Base-by-base conservation (phyloP, 768 basidiomycete genomes). In the Lentinula raphanica region DNA sequence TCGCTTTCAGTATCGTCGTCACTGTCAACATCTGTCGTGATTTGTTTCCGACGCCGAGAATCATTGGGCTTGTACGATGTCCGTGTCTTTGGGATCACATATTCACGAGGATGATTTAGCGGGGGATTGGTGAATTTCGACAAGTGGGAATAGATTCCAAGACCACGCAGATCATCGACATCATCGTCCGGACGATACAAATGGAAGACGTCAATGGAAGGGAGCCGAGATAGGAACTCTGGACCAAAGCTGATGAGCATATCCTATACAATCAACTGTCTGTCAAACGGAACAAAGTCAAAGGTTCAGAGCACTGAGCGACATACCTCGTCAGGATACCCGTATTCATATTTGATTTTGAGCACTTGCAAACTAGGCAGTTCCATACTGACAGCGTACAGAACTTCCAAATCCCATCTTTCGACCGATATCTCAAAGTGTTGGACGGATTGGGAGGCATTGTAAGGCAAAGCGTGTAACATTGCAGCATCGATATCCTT, bases 401-500 rank as follows among this genome's bases (percentile, higher is more conserved):
- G 62, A 7, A 80, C 70, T 60, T 80, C 79, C 40, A 75, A 69
- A 58, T 80, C 78, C 79, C 79, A 81, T 54, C 66, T 66, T 36
- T 72, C 67, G n/a, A 74, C 53, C 38, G 72, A 59, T 44, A 76
- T 72, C 9, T 74, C 63, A 28, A 75, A 65, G 13, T 72, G 62
- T 0, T 60, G 59, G n/a, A 72, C 71, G 15, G 76, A 64, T 2
- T 58, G 55, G 1, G 58, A 35, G n/a, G 70, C 62, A 23, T 59
- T 53, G 23, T 28, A 31, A 17, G 64, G 58, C 19, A 66, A 56
- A 21, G 67, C 63, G 6, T 57, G 15, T 17, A 48, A 27, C 48
- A 64, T 64, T 29, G 61, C 64, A 44, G 65, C 65, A 2, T 58
- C 59, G 19, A 53, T 35, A 19, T 53, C 51, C 51, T 53, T 53